phyloP scores from a whole-genome alignment of 2,329 filamentous ascomycete genomes.

The Pezicula radicicola region DNA sequence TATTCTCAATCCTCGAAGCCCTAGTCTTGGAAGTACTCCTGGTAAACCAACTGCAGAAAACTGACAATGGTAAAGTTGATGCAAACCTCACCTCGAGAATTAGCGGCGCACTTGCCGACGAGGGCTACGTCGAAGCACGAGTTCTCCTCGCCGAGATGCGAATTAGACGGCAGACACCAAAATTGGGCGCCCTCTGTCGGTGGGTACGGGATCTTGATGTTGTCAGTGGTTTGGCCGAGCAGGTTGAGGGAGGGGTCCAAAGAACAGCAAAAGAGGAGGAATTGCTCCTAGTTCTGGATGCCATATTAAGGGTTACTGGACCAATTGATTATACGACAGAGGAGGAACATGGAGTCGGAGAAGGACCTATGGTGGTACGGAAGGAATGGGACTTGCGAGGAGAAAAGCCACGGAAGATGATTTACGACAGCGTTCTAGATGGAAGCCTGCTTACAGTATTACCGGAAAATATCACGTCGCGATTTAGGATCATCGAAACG shows the following conservation, averaged over 20 bases:
- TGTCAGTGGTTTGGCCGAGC: constrained; percentile 61
- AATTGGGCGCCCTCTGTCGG: constrained; percentile 65
- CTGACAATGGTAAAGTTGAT: constrained; percentile 35
- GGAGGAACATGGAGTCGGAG: constrained; percentile 20
- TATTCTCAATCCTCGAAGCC: no score
- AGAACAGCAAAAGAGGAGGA: constrained; percentile 48
- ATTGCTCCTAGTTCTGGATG: constrained; percentile 59
- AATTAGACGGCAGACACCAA: constrained; percentile 61
- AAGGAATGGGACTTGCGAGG: constrained; percentile 58
- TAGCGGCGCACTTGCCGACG: constrained; percentile 62
- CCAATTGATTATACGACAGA: constrained; percentile 50
- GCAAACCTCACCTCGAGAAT: constrained; percentile 65
- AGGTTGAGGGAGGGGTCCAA: constrained; percentile 38
- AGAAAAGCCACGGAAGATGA: constrained; percentile 33
- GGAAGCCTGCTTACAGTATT: constrained; percentile 46
- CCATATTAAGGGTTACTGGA: constrained; percentile 60
- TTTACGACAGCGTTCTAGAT: constrained; percentile 58
- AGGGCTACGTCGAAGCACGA: constrained; percentile 61
- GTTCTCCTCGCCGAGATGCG: constrained; percentile 68
- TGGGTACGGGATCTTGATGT: constrained; percentile 72
- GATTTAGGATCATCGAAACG: constrained; percentile 58
- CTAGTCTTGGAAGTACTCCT: no score
- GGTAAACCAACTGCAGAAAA: not conserved
- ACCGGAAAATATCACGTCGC: constrained; percentile 33
- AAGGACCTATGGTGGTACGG: constrained; percentile 52